Evolutionary conservation across 805 yeast species (phyloP).

Genomic region (Myxozyma vanderwaltii): DNA sequence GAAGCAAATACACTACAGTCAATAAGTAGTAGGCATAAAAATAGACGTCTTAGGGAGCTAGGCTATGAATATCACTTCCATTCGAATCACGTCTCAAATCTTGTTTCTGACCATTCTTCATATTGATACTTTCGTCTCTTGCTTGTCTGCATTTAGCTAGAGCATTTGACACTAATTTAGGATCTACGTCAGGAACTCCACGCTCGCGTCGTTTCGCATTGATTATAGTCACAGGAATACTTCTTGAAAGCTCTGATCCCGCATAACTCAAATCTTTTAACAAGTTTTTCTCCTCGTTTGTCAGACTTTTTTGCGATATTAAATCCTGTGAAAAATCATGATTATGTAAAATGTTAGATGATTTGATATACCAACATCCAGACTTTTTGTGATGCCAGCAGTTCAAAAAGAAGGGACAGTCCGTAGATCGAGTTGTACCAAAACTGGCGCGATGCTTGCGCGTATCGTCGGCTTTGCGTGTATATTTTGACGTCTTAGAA

Average conservation of each 20-base stretch:
- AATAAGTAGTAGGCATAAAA: no score
- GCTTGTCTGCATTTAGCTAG: constrained; percentile 17
- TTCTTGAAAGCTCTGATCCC: constrained; percentile 24
- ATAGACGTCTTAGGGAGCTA: background rate
- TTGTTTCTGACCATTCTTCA: background rate
- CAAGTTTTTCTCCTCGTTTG: constrained; percentile 20
- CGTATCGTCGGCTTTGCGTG: constrained; percentile 16
- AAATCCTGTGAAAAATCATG: constrained; percentile 27
- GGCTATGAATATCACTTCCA: background rate
- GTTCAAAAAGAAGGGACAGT: constrained; percentile 28
- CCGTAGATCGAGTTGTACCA: constrained; percentile 29
- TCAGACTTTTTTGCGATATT: constrained; percentile 17
- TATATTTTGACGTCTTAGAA: constrained; percentile 29
- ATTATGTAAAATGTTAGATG: constrained; percentile 26
- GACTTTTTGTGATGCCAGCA: constrained; percentile 33
- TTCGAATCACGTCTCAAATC: background rate
- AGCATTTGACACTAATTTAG: constrained; percentile 29
- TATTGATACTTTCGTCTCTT: constrained; percentile 2
- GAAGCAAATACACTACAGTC: no score
- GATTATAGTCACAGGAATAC: constrained; percentile 26
- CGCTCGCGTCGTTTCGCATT: constrained; percentile 26
- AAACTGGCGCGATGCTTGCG: constrained; percentile 24
- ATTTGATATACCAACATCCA: constrained; percentile 30
- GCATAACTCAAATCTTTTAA: constrained; percentile 26
- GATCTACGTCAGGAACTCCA: constrained; percentile 31